Percentiles rank a stretch among this genome's conserved stretches.
These are phyloP conservation scores for Massariosphaeria phaeospora DNA, from an alignment of 495 filamentous ascomycete genomes.

Conservation along the genomic window DNA sequence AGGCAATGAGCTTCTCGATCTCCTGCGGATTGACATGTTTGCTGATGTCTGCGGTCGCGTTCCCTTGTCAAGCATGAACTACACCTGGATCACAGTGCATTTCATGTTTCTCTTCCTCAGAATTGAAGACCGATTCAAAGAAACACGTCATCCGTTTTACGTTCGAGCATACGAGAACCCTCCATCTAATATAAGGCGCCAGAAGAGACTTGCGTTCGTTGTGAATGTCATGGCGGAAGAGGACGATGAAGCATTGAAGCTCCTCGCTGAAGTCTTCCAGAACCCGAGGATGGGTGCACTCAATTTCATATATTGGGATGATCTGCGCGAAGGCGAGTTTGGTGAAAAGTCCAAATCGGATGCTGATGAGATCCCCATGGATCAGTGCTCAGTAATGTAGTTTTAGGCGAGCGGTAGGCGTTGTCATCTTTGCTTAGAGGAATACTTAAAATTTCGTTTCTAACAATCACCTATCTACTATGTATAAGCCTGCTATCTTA, in stretches of 20 bases:
- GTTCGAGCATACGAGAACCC: constrained; percentile 24
- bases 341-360: background rate
- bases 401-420: no score
- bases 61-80: constrained; percentile 38
- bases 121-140: constrained; percentile 22
- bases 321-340: constrained; percentile 12
- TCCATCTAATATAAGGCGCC: constrained; percentile 16
- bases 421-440: no score
- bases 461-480: no score
- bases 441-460: no score
- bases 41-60: constrained; percentile 33
- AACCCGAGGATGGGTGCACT: constrained; percentile 31
- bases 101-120: constrained; percentile 29
- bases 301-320: constrained; percentile 40
- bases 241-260: constrained; percentile 37
- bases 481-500: no score
- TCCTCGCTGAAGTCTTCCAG: constrained; percentile 36
- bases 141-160: constrained; percentile 30
- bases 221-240: constrained; percentile 24
- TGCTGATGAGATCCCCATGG: background rate
- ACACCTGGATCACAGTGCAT: constrained; percentile 27
- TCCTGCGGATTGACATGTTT: constrained; percentile 35
- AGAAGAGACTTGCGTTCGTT: constrained; percentile 33
- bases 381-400: background rate
- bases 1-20: constrained; percentile 23